Base-by-base conservation (phyloP, 768 basidiomycete species). In the Lactarius akahatsu region DNA sequence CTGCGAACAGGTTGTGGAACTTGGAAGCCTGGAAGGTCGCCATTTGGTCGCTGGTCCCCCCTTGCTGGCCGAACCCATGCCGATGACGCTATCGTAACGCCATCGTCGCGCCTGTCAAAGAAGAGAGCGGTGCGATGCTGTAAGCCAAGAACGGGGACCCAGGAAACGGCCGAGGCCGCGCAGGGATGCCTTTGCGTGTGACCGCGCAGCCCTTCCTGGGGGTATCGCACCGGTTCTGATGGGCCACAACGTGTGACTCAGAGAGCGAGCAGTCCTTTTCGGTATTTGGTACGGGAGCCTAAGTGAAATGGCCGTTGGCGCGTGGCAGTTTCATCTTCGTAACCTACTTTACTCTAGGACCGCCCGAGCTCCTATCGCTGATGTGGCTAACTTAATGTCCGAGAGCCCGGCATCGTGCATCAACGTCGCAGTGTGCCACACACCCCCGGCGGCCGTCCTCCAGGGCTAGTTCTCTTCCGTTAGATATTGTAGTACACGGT, bases 281-380 rank as follows among this genome's bases (percentile, higher is more conserved):
- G 23, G 50, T 50, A 38, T 23, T 23, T 50, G 45, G 47, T 52
- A 52, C 23, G 50, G 23, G 26, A 52, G 50, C 4, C 50, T 52
- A 52, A 52, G 47, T 50, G 47, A 50, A 50, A 23, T 50, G 11
- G 41, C 16, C 4, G 10, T 11, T 13, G 23, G 20, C 9, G 45
- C 10, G 23, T 52, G 50, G 15, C 50, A 26, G 13, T 52, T 52
- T 52, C 50, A 26, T 52, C 50, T 52, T 52, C 13, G 50, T 26
- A 52, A 52, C 50, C 26, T 52, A 52, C 50, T 52, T 52, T 52
- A 52, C 50, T 52, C 26, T 52, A 6, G 43, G 50, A 26, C 50
- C 13, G 50, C 13, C 23, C 50, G 26, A 20, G 47, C 47, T 26
- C 26, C 26, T 15, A 52, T 52, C 13, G 23, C n/a, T n/a, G 23